These are phyloP conservation scores for Jaltomata sinuosa DNA, from an alignment of 257 asterid genomes.

Conservation along the genomic window DNA sequence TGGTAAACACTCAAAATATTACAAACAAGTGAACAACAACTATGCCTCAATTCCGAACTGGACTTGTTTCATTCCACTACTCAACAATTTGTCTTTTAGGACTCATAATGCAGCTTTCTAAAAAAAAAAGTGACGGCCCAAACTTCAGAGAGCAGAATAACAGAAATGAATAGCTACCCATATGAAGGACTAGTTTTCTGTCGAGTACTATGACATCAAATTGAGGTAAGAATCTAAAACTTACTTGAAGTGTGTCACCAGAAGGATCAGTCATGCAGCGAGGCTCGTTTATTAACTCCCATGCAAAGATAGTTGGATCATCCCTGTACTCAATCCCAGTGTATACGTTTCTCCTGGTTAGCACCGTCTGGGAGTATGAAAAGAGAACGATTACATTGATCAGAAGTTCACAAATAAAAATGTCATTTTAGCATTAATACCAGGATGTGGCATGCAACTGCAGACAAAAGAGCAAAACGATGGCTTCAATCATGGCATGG, in stretches of 20 bases:
- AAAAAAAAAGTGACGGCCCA: neutral
- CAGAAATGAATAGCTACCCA: neutral
- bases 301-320: constrained; percentile 30
- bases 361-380: constrained; percentile 11
- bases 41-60: neutral
- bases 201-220: neutral
- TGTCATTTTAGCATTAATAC: neutral
- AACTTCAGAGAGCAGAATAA: neutral
- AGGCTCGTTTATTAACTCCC: constrained; percentile 36
- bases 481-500: neutral
- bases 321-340: constrained; percentile 21
- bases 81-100: neutral
- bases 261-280: constrained; percentile 68
- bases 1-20: neutral
- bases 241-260: constrained; percentile 95
- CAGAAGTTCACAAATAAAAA: neutral
- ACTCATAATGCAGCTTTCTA: neutral
- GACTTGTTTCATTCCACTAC: neutral
- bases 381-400: neutral
- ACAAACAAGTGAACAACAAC: neutral
- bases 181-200: neutral
- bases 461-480: neutral
- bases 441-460: neutral
- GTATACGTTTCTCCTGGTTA: constrained; percentile 18
- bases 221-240: neutral